phyloP scores from a whole-genome alignment of 2,329 filamentous ascomycete genomes.

The Didymella keratinophila region DNA sequence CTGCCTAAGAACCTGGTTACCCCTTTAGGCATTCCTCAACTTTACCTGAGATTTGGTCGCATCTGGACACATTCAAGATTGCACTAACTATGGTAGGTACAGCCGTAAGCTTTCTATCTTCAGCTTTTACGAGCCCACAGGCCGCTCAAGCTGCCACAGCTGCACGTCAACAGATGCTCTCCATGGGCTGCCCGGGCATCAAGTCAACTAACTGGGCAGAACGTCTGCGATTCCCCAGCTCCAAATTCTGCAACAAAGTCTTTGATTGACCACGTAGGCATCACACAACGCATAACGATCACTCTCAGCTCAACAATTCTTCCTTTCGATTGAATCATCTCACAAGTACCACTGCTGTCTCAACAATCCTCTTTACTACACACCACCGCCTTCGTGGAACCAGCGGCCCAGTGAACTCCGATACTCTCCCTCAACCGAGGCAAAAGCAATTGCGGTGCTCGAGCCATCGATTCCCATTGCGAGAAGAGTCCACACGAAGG shows the following conservation, averaged over 20 bases:
- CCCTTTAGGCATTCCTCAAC: neutral
- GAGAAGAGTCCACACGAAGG: too few species aligned
- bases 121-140: neutral
- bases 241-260: too few species aligned
- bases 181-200: neutral
- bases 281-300: too few species aligned
- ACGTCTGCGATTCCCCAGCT: neutral
- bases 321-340: too few species aligned
- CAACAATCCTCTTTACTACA: neutral
- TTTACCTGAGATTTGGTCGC: neutral
- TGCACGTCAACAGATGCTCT: neutral
- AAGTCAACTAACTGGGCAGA: neutral
- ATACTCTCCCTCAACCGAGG: too few species aligned
- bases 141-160: neutral
- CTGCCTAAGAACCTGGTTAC: neutral
- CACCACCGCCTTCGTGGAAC: neutral
- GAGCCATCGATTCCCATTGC: too few species aligned
- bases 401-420: neutral
- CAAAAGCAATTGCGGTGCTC: too few species aligned
- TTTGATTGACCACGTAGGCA: too few species aligned
- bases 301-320: too few species aligned
- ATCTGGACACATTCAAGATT: neutral
- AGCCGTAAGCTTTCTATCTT: neutral
- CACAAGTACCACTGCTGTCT: neutral
- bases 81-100: neutral